Percentiles rank a stretch among this genome's conserved stretches.
phyloP scores from a whole-genome alignment of 768 basidiomycete species.

The Hygrophorus pudorinus region DNA sequence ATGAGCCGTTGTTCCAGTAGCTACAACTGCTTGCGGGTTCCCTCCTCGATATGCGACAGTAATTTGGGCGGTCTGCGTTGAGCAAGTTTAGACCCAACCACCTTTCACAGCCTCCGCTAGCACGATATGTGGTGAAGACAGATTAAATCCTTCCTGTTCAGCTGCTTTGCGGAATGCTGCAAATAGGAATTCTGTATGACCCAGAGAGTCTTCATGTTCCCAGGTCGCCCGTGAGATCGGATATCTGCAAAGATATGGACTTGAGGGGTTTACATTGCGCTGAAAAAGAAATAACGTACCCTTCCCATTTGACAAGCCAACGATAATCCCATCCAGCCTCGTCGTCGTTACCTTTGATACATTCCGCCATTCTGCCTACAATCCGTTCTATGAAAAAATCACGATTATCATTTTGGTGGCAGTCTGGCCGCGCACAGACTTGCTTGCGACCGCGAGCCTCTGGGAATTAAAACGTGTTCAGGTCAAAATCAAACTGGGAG shows the following conservation, averaged over 20 bases:
- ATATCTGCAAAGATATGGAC: conserved; percentile 19
- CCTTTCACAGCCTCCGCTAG: conserved; percentile 23
- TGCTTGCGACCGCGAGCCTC: not conserved
- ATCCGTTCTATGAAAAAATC: conserved; percentile 26
- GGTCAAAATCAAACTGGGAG: too few relatives aligned
- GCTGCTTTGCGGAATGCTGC: conserved; percentile 21
- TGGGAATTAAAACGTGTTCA: conserved; percentile 6
- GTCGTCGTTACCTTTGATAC: not conserved
- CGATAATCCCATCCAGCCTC: conserved; percentile 17
- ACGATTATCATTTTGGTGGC: conserved; percentile 12
- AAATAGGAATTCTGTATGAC: conserved; percentile 19
- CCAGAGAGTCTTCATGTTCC: conserved; percentile 22
- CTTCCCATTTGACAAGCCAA: conserved; percentile 33
- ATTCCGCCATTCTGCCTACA: conserved; percentile 18
- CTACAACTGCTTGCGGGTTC: too few relatives aligned
- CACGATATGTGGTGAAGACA: conserved; percentile 16
- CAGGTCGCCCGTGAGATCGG: conserved; percentile 23
- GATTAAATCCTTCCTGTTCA: conserved; percentile 18
- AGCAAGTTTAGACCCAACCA: conserved; percentile 14
- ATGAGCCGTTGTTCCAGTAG: too few relatives aligned
- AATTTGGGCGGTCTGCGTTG: too few relatives aligned
- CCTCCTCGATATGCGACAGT: too few relatives aligned
- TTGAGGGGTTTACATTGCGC: not conserved
- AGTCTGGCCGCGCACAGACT: conserved; percentile 21
- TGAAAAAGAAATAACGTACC: conserved; percentile 16